phyloP scores from a whole-genome alignment of 179 eudicot genomes.

The Nepenthes alata region DNA sequence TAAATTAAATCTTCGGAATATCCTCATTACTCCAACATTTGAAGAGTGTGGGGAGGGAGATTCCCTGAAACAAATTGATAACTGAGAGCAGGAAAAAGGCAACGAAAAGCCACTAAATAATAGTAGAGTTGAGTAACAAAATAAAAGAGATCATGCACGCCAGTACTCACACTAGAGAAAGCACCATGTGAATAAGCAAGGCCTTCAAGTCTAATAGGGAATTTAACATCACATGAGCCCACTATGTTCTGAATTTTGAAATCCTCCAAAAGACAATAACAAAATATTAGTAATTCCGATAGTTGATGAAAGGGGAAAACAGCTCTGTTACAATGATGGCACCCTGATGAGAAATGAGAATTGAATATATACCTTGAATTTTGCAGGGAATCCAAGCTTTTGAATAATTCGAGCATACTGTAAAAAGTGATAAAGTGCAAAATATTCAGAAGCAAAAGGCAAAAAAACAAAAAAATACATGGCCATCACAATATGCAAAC shows the following conservation, averaged over 20 bases:
- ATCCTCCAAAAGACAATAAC: background rate
- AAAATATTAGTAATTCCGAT: background rate
- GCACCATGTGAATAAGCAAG: slow-evolving; percentile 82
- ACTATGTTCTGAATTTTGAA: slow-evolving; percentile 63
- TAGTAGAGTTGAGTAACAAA: too few relatives aligned
- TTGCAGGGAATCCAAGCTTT: slow-evolving; percentile 80
- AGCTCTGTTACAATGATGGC: too few relatives aligned
- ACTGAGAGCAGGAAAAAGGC: too few relatives aligned
- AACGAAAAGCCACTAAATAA: too few relatives aligned
- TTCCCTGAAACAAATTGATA: too few relatives aligned
- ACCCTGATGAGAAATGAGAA: background rate
- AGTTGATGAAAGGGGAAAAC: background rate
- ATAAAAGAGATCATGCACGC: background rate
- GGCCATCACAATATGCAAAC: too few relatives aligned
- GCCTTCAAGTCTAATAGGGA: slow-evolving; percentile 77
- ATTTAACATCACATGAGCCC: slow-evolving; percentile 85
- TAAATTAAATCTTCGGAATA: too few relatives aligned
- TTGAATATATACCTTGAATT: slow-evolving; percentile 47
- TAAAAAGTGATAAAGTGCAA: slow-evolving; percentile 6
- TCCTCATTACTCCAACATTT: too few relatives aligned
- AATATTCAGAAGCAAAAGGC: background rate
- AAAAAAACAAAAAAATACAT: background rate
- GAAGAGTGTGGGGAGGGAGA: too few relatives aligned
- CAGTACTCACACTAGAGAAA: slow-evolving; percentile 64
- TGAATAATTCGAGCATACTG: slow-evolving; percentile 86